Base-by-base conservation (phyloP, 1,139 yeast species). In the Kodamaea derodonti region DNA sequence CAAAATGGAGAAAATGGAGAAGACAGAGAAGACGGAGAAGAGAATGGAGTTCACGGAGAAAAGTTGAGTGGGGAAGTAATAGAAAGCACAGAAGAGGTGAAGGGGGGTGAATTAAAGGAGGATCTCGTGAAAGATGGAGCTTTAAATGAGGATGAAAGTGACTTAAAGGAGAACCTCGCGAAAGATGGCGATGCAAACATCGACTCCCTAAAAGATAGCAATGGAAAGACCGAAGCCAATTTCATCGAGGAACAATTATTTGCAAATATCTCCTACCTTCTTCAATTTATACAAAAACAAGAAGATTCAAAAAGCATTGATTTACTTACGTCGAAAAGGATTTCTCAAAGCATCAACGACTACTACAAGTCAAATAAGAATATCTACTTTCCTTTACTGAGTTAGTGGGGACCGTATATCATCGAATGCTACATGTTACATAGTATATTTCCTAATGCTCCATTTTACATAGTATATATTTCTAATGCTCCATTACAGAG, bases 381-480 rank as follows among this genome's bases (percentile, higher is more conserved):
- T 30, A 49, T 65, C 6, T 65, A 56, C 48, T 48, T 60, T 36
- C 74, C 75, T 14, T 42, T 64, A 26, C 30, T 27, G 30, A 27
- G 23, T 13, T 27, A 27, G 13, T n/a, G n/a, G n/a, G n/a, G n/a
- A n/a, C n/a, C 18, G 7, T 18, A 18, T 18, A 18, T 18, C 9
- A n/a, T n/a, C n/a, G n/a, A n/a, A n/a, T n/a, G n/a, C n/a, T n/a
- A n/a, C n/a, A n/a, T n/a, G n/a, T n/a, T n/a, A n/a, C n/a, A n/a
- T n/a, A n/a, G n/a, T n/a, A n/a, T n/a, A n/a, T n/a, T n/a, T n/a
- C n/a, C n/a, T n/a, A n/a, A n/a, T n/a, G n/a, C n/a, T n/a, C n/a
- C n/a, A n/a, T n/a, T n/a, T n/a, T n/a, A n/a, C n/a, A n/a, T n/a
- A n/a, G n/a, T n/a, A n/a, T n/a, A n/a, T n/a, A n/a, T n/a, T n/a